These are phyloP conservation scores for Echites panduratus DNA, from an alignment of 257 asterid genomes.

Conservation along the genomic window DNA sequence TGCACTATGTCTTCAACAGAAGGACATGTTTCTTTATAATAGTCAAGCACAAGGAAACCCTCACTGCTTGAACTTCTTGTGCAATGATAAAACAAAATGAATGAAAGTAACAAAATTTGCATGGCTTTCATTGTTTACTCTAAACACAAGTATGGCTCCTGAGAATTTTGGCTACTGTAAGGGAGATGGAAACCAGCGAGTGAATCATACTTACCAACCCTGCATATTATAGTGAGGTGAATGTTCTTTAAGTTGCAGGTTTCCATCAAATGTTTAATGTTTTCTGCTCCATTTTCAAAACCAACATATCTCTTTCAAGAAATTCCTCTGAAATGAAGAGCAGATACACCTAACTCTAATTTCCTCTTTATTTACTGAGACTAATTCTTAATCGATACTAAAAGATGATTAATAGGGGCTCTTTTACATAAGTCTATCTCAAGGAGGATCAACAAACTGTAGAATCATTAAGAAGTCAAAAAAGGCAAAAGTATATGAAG, in stretches of 20 bases:
- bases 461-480: not conserved
- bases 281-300: constrained; percentile 11
- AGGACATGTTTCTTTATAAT: constrained; percentile 24
- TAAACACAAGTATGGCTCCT: not conserved
- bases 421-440: not conserved
- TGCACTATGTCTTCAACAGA: constrained; percentile 19
- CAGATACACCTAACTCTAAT: constrained; percentile 21
- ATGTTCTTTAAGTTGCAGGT: not conserved
- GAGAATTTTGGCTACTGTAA: not conserved
- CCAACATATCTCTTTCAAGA: constrained; percentile 12
- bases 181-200: constrained; percentile 1
- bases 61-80: constrained; percentile 9
- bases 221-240: not conserved
- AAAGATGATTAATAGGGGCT: not conserved
- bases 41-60: constrained; percentile 13
- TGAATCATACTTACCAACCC: not conserved
- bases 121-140: constrained; percentile 8
- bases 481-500: not conserved
- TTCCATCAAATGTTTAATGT: constrained; percentile 9
- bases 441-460: constrained; percentile 14
- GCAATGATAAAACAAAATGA: not conserved
- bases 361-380: constrained; percentile 9
- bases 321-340: constrained; percentile 13
- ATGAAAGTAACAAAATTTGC: not conserved
- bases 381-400: not conserved